Percentiles rank a stretch among this genome's conserved stretches.
Evolutionary conservation across 2,329 filamentous ascomycete species (phyloP).

Genomic region (Colletotrichum tropicicola): DNA sequence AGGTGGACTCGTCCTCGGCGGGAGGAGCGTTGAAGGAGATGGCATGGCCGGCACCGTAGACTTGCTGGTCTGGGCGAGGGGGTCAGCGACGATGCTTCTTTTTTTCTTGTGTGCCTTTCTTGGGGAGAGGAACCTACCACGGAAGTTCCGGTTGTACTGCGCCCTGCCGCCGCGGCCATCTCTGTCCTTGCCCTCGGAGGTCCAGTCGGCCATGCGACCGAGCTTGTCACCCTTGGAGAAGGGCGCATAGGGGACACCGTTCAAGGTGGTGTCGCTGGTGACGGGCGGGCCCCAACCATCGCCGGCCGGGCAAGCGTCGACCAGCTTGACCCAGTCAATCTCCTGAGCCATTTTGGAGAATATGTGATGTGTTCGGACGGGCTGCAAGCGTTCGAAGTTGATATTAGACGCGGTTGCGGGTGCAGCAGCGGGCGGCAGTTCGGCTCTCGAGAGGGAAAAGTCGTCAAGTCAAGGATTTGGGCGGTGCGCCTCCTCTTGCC

Average conservation of each 20-base stretch:
- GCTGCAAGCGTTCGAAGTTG: slow-evolving; percentile 4
- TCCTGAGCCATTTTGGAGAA: slow-evolving; percentile 58
- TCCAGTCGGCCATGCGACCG: slow-evolving; percentile 99
- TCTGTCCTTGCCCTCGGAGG: slow-evolving; percentile 86
- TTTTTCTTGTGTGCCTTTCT: not conserved
- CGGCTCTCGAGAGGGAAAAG: slow-evolving; percentile 28
- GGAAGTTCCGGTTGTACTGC: slow-evolving; percentile 92
- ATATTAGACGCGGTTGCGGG: slow-evolving; percentile 10
- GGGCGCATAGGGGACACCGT: slow-evolving; percentile 95
- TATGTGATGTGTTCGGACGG: not conserved
- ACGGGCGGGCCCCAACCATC: slow-evolving; percentile 89
- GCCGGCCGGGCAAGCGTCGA: slow-evolving; percentile 76
- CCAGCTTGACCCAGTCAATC: slow-evolving; percentile 68
- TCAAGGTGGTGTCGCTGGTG: slow-evolving; percentile 85
- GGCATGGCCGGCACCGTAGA: slow-evolving; percentile 90
- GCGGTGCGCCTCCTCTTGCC: slow-evolving; percentile 29
- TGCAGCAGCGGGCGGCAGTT: slow-evolving; percentile 27
- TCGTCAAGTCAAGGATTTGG: slow-evolving; percentile 30
- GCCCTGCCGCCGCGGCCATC: slow-evolving; percentile 78
- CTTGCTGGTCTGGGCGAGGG: slow-evolving; percentile 80
- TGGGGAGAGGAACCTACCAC: slow-evolving; percentile 67
- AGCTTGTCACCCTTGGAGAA: slow-evolving; percentile 99
- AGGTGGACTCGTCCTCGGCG: slow-evolving; percentile 94
- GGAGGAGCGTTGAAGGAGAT: slow-evolving; percentile 89
- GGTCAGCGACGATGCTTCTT: slow-evolving; percentile 15